Percentiles rank a stretch among this genome's conserved stretches.
phyloP scores from a whole-genome alignment of 306 rosid species.

The Dryas drummondii region DNA sequence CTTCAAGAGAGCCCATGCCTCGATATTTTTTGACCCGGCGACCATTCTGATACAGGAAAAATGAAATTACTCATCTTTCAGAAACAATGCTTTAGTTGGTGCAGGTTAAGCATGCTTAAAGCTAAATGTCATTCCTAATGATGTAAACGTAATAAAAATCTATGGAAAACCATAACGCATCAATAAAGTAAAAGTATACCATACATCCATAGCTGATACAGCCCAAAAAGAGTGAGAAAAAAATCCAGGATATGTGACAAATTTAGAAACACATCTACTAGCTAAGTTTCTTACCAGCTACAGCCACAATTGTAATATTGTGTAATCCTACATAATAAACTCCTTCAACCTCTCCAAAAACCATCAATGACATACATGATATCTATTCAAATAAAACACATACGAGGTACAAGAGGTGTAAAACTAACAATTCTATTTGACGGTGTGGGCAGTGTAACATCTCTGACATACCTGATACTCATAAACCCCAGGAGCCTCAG shows the following conservation, averaged over 20 bases:
- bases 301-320: not conserved
- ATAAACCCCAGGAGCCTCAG: constrained; percentile 87
- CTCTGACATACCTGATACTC: constrained; percentile 55
- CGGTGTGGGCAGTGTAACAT: not conserved
- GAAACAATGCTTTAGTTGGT: not conserved
- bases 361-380: not conserved
- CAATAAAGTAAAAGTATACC: not conserved
- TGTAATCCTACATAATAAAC: not conserved
- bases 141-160: not conserved
- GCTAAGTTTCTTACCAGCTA: not conserved
- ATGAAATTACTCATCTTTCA: constrained; percentile 5
- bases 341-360: not conserved
- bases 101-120: not conserved
- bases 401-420: too few species aligned
- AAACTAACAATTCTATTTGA: not conserved
- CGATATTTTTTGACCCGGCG: constrained; percentile 70
- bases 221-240: not conserved
- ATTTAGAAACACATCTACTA: not conserved
- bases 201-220: not conserved
- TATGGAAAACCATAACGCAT: not conserved
- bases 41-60: constrained; percentile 61
- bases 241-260: not conserved
- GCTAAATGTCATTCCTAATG: not conserved
- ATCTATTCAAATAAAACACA: not conserved
- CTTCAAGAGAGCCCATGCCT: constrained; percentile 98